Evolutionary conservation across 2,329 filamentous ascomycete genomes (phyloP), one percentile per base, ranked within the genome.

Genomic region (Colletotrichum spinosum): DNA sequence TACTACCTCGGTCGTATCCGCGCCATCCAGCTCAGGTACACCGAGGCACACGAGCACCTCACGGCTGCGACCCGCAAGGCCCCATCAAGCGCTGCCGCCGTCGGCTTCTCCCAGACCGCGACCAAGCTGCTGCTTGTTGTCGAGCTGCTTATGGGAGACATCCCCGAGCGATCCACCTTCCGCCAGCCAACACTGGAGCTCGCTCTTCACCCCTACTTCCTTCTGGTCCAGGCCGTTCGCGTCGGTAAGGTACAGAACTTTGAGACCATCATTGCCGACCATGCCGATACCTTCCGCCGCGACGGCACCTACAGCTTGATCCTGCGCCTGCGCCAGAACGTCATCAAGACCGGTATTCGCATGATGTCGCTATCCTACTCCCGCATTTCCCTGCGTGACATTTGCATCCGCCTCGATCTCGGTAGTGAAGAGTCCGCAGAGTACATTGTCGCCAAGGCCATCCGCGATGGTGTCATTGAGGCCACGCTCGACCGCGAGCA

Each of bases 321-420:
- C 72, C 87, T 98, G 69, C 94, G 96, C 68, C 86, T 99, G 68
- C 90, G 96, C 72, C 96, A 99, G 80, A 99, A 99, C 76, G 96
- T 99, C 75, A 98, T 99, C 88, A 97, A 97, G 85, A 99, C 96
- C 4, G 96, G 96, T 70, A 97, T 99, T 69, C 93, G 96, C 72
- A 97, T 98, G 94, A 97, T 99, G 88, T 98, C 95, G 45, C 85
- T 99, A 69, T 97, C 94, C 17, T 99, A 99, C 83, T 97, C 95
- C 66, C 92, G 95, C 68, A 99, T 99, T 74, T 97, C 95, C 1
- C 87, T 99, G 60, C 91, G 96, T 64, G 96, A 99, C 76, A 99
- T 99, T 71, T 99, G 96, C 82, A 94, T 98, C 65, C 92, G 96
- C 52, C 86, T 99, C 55, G 94, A 97, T 56, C 85, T 99, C 9